Conservation (phyloP, 2,329 filamentous ascomycete species). For the Trichoderma hamatum region DNA sequence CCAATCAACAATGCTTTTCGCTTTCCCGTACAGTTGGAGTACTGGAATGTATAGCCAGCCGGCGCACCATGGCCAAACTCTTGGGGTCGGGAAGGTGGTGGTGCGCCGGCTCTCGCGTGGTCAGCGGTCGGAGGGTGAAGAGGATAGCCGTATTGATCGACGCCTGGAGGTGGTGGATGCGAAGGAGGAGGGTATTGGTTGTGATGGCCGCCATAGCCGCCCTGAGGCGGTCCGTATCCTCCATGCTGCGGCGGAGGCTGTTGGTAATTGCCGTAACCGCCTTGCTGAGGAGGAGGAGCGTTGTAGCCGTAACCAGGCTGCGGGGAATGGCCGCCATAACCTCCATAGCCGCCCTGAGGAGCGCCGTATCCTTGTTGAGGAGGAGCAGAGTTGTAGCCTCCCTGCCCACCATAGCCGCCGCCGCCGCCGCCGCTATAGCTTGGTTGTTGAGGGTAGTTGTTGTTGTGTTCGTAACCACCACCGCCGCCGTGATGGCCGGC, state of each 20-base stretch:
- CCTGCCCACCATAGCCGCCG: slow-evolving; percentile 33
- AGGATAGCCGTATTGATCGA: slow-evolving; percentile 54
- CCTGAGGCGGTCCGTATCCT: slow-evolving; percentile 29
- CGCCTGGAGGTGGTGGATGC: slow-evolving; percentile 46
- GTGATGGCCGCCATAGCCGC: slow-evolving; percentile 29
- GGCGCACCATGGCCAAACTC: slow-evolving; percentile 72
- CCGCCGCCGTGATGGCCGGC: slow-evolving; percentile 38
- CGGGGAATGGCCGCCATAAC: slow-evolving; percentile 31
- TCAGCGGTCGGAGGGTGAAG: slow-evolving; percentile 33
- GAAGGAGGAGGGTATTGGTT: slow-evolving; percentile 34
- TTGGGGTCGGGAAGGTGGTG: slow-evolving; percentile 53
- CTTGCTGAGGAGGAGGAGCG: slow-evolving; percentile 30
- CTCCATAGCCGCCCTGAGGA: slow-evolving; percentile 30
- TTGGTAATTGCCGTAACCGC: slow-evolving; percentile 32
- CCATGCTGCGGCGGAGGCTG: slow-evolving; percentile 31
- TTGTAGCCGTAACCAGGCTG: slow-evolving; percentile 31
- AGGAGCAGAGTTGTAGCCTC: slow-evolving; percentile 33
- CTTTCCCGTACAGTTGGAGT: slow-evolving; percentile 72
- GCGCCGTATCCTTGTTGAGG: slow-evolving; percentile 29
- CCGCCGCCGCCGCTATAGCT: slow-evolving; percentile 32
- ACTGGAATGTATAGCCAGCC: slow-evolving; percentile 71
- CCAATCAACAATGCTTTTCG: slow-evolving; percentile 76
- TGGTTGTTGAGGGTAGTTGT: slow-evolving; percentile 30
- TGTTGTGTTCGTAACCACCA: slow-evolving; percentile 31
- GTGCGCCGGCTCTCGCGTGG: slow-evolving; percentile 41